Evolutionary conservation across 2,329 filamentous ascomycete species (phyloP).

Genomic region (Byssothecium circinans): DNA sequence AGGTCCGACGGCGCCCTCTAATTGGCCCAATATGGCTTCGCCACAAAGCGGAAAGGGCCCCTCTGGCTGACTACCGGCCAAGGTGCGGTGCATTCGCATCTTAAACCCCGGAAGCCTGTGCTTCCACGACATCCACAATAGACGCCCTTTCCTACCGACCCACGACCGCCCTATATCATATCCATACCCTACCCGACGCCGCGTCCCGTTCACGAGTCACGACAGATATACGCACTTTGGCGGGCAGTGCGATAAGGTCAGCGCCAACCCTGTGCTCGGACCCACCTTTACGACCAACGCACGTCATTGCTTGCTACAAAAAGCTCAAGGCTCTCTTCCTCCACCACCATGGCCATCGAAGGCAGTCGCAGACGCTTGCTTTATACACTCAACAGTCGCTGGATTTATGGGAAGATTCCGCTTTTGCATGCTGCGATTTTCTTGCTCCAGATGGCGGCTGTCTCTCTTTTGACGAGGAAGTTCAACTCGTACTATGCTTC

Average conservation of each 20-base stretch:
- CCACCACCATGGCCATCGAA: conserved; percentile 38
- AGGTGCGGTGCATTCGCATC: too few relatives aligned
- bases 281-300: not conserved
- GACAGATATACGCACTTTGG: too few relatives aligned
- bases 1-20: not conserved
- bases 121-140: not conserved
- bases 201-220: too few relatives aligned
- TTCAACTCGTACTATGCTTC: conserved; percentile 95
- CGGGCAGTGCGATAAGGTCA: too few relatives aligned
- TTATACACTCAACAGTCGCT: conserved; percentile 69
- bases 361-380: conserved; percentile 60
- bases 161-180: not conserved
- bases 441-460: conserved; percentile 83
- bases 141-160: not conserved
- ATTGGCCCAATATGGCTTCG: not conserved
- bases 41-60: not conserved
- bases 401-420: conserved; percentile 74
- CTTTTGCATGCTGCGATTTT: conserved; percentile 83
- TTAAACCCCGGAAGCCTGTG: not conserved
- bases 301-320: not conserved
- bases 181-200: too few relatives aligned
- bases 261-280: not conserved
- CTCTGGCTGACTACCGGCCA: too few relatives aligned
- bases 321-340: not conserved
- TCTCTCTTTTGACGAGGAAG: conserved; percentile 77